A percentile compares a stretch with the other conserved stretches of the same genome.
phyloP scores from a whole-genome alignment of 495 filamentous ascomycete genomes.

The Penicilliopsis zonata region DNA sequence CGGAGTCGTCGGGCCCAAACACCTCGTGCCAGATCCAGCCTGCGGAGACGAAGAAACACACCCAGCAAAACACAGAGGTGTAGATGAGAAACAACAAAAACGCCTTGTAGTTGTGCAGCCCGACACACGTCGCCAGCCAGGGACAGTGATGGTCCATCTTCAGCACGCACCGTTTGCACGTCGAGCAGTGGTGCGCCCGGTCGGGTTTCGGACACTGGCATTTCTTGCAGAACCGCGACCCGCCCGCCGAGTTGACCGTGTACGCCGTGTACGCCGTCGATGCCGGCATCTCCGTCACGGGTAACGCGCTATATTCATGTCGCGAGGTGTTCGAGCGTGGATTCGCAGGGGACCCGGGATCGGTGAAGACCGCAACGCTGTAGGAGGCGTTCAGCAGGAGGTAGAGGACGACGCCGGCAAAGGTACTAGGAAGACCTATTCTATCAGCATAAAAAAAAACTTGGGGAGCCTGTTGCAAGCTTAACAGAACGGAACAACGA shows the following conservation, averaged over 20 bases:
- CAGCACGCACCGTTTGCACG: constrained; percentile 82
- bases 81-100: constrained; percentile 93
- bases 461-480: too few relatives aligned
- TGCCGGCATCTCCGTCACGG: constrained; percentile 43
- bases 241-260: constrained; percentile 84
- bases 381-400: constrained; percentile 76
- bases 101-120: constrained; percentile 86
- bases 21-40: constrained; percentile 76
- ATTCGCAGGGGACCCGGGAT: constrained; percentile 61
- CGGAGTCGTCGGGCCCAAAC: constrained; percentile 48
- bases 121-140: constrained; percentile 94
- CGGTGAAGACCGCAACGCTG: constrained; percentile 82
- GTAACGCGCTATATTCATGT: constrained; percentile 49
- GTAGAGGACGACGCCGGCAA: constrained; percentile 61
- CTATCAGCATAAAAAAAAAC: background rate
- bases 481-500: too few relatives aligned
- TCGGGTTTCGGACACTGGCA: constrained; percentile 89
- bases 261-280: constrained; percentile 47
- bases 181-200: constrained; percentile 91
- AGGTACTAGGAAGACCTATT: constrained; percentile 31
- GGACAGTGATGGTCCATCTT: constrained; percentile 99
- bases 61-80: constrained; percentile 73
- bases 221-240: constrained; percentile 88
- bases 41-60: constrained; percentile 59
- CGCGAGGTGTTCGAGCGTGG: constrained; percentile 17